A percentile compares a stretch with the other conserved stretches of the same genome.
These are phyloP conservation scores for Stephania japonica DNA, from an alignment of 164 flowering plant genomes.

Conservation along the genomic window DNA sequence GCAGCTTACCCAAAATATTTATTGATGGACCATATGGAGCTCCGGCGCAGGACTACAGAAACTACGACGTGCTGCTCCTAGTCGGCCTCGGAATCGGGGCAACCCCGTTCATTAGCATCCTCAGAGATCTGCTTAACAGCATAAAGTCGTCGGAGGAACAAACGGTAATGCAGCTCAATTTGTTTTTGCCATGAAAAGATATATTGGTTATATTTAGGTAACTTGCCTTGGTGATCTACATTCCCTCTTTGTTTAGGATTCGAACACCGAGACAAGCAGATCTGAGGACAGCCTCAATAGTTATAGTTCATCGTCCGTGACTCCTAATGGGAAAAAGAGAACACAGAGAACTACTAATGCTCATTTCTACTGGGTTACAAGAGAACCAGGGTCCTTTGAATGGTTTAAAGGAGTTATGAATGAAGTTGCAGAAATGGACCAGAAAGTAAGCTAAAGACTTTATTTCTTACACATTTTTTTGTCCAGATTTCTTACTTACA, in stretches of 20 bases:
- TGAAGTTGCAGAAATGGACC: conserved; percentile 89
- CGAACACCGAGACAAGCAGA: conserved; percentile 52
- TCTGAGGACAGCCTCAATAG: conserved; percentile 73
- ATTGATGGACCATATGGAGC: conserved; percentile 99
- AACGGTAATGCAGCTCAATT: conserved; percentile 27
- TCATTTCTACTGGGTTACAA: conserved; percentile 96
- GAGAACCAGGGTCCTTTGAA: conserved; percentile 92
- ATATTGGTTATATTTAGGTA: not conserved
- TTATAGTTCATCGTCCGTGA: conserved; percentile 39
- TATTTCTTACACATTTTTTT: not conserved
- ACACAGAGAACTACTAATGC: conserved; percentile 57
- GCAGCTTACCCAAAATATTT: conserved; percentile 68
- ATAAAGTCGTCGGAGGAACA: conserved; percentile 50
- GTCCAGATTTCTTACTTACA: too few species aligned
- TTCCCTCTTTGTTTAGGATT: conserved; percentile 41
- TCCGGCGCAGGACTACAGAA: conserved; percentile 87
- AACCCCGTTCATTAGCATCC: conserved; percentile 95
- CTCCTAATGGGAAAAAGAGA: conserved; percentile 46
- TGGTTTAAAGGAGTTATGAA: conserved; percentile 99
- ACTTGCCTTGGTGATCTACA: not conserved
- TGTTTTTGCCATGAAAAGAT: not conserved
- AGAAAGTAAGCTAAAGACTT: conserved; percentile 42
- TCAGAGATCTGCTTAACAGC: conserved; percentile 70
- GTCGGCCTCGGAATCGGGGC: conserved; percentile 99
- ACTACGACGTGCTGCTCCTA: conserved; percentile 83